These are phyloP conservation scores for Telfairia occidentalis DNA, from an alignment of 331 rosid genomes.

Conservation along the genomic window DNA sequence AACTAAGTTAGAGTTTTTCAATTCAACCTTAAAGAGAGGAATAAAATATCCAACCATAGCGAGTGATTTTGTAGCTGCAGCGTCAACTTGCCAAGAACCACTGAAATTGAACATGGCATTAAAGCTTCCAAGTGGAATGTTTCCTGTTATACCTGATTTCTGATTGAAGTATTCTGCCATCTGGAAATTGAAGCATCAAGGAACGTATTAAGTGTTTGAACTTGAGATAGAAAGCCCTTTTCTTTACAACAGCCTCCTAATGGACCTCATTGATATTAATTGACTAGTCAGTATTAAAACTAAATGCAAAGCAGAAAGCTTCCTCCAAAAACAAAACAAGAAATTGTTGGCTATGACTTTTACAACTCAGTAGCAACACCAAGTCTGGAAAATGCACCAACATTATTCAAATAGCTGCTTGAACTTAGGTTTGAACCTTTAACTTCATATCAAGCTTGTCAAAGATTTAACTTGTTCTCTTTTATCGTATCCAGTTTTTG, in stretches of 20 bases:
- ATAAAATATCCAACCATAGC: constrained; percentile 79
- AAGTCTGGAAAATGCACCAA: neutral
- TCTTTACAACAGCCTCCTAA: neutral
- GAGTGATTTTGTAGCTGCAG: constrained; percentile 83
- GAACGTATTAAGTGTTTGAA: neutral
- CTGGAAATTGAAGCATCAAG: constrained; percentile 43
- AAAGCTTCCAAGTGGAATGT: constrained; percentile 83
- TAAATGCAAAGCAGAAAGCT: neutral
- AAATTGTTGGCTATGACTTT: neutral
- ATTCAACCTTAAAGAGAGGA: constrained; percentile 50
- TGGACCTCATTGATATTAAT: neutral
- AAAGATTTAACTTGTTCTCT: neutral
- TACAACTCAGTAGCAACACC: neutral
- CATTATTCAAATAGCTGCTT: neutral
- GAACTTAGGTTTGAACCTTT: neutral
- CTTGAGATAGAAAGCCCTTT: neutral
- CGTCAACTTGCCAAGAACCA: constrained; percentile 75
- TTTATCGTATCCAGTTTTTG: neutral
- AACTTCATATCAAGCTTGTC: constrained; percentile 2
- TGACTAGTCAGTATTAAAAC: neutral
- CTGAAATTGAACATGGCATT: constrained; percentile 95
- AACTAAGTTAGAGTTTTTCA: constrained; percentile 39
- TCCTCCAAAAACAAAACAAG: neutral
- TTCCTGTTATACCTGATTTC: constrained; percentile 47
- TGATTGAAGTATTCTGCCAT: constrained; percentile 77